Evolutionary conservation across 176 grass and related monocot species (phyloP).

Genomic region (Musa troglodytarum): DNA sequence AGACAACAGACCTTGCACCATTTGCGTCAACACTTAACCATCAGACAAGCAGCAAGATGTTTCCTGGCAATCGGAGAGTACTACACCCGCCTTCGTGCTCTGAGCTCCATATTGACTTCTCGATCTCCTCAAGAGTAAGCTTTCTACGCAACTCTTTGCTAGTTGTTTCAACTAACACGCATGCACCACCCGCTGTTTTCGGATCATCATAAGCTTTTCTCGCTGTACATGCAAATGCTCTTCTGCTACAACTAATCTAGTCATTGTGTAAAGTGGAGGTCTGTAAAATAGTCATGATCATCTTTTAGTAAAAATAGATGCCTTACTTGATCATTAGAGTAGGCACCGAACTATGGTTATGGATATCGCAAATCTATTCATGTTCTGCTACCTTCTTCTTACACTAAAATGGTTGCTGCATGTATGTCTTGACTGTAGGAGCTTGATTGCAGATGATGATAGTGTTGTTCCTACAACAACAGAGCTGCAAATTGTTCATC

Average conservation of each 20-base stretch:
- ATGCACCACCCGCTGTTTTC: too few relatives aligned
- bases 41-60: constrained; percentile 59
- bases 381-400: not conserved
- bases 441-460: constrained; percentile 1
- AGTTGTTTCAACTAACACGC: too few relatives aligned
- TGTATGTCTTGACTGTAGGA: not conserved
- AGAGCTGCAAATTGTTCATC: constrained; percentile 6
- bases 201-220: too few relatives aligned
- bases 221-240: not conserved
- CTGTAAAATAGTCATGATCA: not conserved
- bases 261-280: not conserved
- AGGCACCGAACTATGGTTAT: not conserved
- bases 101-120: constrained; percentile 80
- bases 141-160: not conserved
- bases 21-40: constrained; percentile 59
- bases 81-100: constrained; percentile 60
- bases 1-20: constrained; percentile 83
- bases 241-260: not conserved
- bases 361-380: not conserved
- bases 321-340: not conserved
- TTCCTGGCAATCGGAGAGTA: constrained; percentile 92
- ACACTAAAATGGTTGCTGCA: not conserved
- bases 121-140: constrained; percentile 63
- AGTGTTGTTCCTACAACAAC: not conserved
- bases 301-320: not conserved